Conservation (phyloP, 2,329 filamentous ascomycete species). For the Colletotrichum siamense region DNA sequence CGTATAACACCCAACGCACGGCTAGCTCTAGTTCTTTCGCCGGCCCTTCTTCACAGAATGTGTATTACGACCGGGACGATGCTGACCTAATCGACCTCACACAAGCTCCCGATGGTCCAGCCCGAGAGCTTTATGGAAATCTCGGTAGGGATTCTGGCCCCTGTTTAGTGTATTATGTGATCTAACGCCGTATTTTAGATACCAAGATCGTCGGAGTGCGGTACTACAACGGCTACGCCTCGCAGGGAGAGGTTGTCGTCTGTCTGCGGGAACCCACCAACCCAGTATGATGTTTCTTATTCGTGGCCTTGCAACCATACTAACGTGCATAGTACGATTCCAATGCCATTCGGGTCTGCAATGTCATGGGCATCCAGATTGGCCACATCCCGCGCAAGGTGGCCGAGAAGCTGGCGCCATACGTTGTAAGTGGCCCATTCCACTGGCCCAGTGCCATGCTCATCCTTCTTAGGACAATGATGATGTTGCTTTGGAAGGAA, state of each 20-base stretch:
- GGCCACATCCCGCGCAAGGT: constrained; percentile 76
- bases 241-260: constrained; percentile 66
- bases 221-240: constrained; percentile 69
- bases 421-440: constrained; percentile 60
- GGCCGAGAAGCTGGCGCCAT: constrained; percentile 75
- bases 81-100: constrained; percentile 48
- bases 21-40: neutral
- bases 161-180: neutral
- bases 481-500: constrained; percentile 70
- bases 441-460: neutral
- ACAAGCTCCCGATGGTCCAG: constrained; percentile 46
- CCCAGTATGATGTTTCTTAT: constrained; percentile 35
- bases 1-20: neutral
- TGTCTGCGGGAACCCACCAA: constrained; percentile 72
- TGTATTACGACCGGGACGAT: constrained; percentile 31
- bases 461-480: constrained; percentile 54
- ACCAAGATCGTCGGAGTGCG: constrained; percentile 57
- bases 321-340: constrained; percentile 58
- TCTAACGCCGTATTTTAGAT: constrained; percentile 31
- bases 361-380: constrained; percentile 77
- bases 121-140: constrained; percentile 52
- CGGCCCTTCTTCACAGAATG: constrained; percentile 19
- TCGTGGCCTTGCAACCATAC: neutral
- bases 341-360: constrained; percentile 81
- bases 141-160: constrained; percentile 36